A percentile compares a stretch with the other conserved stretches of the same genome.
Conservation (phyloP, 371 early-diverging fungal species). For the Umbelopsis sp. region DNA sequence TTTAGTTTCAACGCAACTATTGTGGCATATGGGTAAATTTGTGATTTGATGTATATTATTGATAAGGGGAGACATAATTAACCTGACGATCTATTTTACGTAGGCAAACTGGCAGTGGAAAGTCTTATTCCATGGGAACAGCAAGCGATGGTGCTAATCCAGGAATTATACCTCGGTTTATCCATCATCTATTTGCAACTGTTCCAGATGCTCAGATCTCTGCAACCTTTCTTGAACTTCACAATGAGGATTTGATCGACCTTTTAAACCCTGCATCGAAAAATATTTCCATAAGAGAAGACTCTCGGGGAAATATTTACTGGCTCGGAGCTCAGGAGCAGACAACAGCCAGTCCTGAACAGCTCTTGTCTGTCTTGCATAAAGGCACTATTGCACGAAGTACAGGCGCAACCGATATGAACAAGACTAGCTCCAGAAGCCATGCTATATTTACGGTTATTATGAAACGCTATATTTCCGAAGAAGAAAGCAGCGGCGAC, state of each 20-base stretch:
- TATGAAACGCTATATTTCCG: constrained; percentile 57
- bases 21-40: constrained; percentile 93
- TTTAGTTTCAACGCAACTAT: constrained; percentile 82
- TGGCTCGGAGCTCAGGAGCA: constrained; percentile 92
- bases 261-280: constrained; percentile 57
- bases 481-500: constrained; percentile 20
- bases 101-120: constrained; percentile 71
- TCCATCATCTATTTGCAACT: constrained; percentile 63
- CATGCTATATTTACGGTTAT: constrained; percentile 97
- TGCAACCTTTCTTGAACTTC: constrained; percentile 91
- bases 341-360: constrained; percentile 71
- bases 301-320: constrained; percentile 85
- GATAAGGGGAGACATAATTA: neutral
- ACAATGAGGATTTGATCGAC: constrained; percentile 96
- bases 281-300: constrained; percentile 81
- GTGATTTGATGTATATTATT: constrained; percentile 12
- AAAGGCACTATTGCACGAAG: constrained; percentile 88
- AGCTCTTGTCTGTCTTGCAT: constrained; percentile 72
- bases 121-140: constrained; percentile 96
- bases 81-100: constrained; percentile 15
- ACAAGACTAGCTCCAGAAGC: constrained; percentile 92
- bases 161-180: constrained; percentile 91
- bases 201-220: constrained; percentile 56
- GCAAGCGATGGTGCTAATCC: constrained; percentile 44
- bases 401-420: constrained; percentile 98